phyloP scores from a whole-genome alignment of 345 rosid species.

The Sonneratia alba region DNA sequence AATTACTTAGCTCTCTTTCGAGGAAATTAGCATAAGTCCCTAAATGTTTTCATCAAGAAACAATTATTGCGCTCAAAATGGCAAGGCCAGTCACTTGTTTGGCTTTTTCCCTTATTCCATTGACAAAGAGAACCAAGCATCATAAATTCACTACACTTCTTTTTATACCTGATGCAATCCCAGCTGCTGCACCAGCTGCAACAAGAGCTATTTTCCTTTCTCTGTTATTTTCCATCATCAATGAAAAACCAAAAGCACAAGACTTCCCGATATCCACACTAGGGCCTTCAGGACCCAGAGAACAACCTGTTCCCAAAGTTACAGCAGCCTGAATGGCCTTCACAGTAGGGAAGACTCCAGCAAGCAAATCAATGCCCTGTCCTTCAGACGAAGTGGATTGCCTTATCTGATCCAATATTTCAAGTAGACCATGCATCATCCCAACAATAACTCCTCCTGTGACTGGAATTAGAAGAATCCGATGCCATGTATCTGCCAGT shows the following conservation, averaged over 20 bases:
- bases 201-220: conserved; percentile 90
- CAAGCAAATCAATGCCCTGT: conserved; percentile 73
- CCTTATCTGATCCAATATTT: conserved; percentile 78
- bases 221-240: conserved; percentile 95
- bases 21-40: not conserved
- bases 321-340: conserved; percentile 96
- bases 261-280: conserved; percentile 98
- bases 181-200: conserved; percentile 98
- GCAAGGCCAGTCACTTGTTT: not conserved
- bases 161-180: conserved; percentile 80
- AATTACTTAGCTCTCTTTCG: not conserved
- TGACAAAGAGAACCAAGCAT: not conserved
- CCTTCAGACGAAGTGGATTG: conserved; percentile 58
- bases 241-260: conserved; percentile 80
- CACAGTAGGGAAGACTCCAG: conserved; percentile 71
- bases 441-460: conserved; percentile 95
- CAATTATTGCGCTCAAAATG: not conserved
- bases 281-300: conserved; percentile 97
- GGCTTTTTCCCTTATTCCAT: not conserved
- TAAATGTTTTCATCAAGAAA: not conserved
- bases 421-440: conserved; percentile 95
- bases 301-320: conserved; percentile 90
- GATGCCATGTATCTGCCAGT: conserved; percentile 87
- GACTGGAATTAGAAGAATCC: conserved; percentile 83
- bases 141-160: not conserved